Evolutionary conservation across 331 rosid species (phyloP), one percentile per base, ranked within the genome.

Genomic region (Saraca asoca): DNA sequence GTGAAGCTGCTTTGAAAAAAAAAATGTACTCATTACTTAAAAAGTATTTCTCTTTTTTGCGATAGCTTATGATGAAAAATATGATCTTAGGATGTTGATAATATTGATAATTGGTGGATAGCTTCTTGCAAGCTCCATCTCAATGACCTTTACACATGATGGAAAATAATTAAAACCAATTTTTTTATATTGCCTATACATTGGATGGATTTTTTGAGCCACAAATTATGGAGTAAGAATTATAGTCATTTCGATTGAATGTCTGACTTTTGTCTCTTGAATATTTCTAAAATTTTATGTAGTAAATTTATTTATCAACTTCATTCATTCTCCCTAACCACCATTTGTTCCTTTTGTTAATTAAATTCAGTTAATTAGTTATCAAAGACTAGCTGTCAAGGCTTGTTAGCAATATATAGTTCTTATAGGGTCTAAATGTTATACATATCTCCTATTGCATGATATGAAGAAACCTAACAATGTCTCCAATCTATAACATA

Each of bases 1-100:
- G 96, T 81, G 98, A 89, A 62, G 82, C 75, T 70, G 91, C 98
- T 67, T 62, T 89, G 71, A 85, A 87, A 88, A n/a, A n/a, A n/a
- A 92, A 92, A 82, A 92, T 92, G 98, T 92, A 89, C 71, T 83
- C 95, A 12, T 74, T 92, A 91, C 98, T 92, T 17, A 96, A 92
- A 51, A 87, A 85, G 96, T 92, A 89, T n/a, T 89, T 67, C 56
- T 64, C 38, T 64, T 48, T 68, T 38, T 59, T 42, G 9, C 46
- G 44, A 12, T 46, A 35, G 8, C 49, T 49, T 58, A 35, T 52
- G 49, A 38, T 67, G 39, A 60, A n/a, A n/a, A n/a, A 35, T 51
- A 8, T n/a, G 54, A 42, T 20, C 62, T 58, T 18, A 56, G 43
- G 53, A 38, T 6, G 13, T 16, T 20, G 6, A 39, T 43, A 29